Percentiles rank a stretch among this genome's conserved stretches.
phyloP scores from a whole-genome alignment of 1,284 basidiomycete species.

The Schizopora paradoxa region DNA sequence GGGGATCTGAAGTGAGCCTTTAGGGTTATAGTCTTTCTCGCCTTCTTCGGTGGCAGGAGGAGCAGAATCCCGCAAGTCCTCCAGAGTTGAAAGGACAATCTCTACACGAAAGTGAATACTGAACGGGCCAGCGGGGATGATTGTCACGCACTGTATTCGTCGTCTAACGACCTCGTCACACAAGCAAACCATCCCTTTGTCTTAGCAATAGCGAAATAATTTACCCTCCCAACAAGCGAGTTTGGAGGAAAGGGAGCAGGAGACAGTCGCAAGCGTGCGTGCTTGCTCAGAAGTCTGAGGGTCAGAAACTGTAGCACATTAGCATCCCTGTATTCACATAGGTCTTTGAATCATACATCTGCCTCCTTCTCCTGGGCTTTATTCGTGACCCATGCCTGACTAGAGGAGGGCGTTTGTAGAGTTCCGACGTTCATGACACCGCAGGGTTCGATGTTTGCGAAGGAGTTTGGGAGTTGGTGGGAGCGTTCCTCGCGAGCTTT shows the following conservation, averaged over 20 bases:
- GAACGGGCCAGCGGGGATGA: background rate
- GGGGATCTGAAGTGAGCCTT: slow-evolving; percentile 41
- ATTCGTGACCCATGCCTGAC: slow-evolving; percentile 29
- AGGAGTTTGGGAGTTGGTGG: too few species aligned
- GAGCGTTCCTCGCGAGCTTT: too few species aligned
- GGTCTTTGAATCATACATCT: slow-evolving; percentile 31
- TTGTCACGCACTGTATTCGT: slow-evolving; percentile 33
- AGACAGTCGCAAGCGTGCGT: slow-evolving; percentile 56
- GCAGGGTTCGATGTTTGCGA: too few species aligned
- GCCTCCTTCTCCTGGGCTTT: slow-evolving; percentile 39
- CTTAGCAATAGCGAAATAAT: slow-evolving; percentile 54
- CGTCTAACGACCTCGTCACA: slow-evolving; percentile 34
- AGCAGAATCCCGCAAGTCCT: slow-evolving; percentile 48
- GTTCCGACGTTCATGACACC: slow-evolving; percentile 40
- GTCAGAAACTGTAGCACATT: slow-evolving; percentile 37
- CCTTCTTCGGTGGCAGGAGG: slow-evolving; percentile 32
- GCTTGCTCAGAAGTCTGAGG: slow-evolving; percentile 49
- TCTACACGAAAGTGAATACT: slow-evolving; percentile 32
- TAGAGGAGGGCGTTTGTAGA: slow-evolving; percentile 29
- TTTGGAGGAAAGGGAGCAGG: slow-evolving; percentile 40
- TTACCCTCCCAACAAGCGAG: slow-evolving; percentile 33
- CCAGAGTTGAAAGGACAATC: slow-evolving; percentile 51
- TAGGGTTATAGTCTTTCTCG: slow-evolving; percentile 40
- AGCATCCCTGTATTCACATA: background rate
- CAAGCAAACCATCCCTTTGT: slow-evolving; percentile 63